Conservation (phyloP, 2,329 filamentous ascomycete species). For the Fusarium secorum region DNA sequence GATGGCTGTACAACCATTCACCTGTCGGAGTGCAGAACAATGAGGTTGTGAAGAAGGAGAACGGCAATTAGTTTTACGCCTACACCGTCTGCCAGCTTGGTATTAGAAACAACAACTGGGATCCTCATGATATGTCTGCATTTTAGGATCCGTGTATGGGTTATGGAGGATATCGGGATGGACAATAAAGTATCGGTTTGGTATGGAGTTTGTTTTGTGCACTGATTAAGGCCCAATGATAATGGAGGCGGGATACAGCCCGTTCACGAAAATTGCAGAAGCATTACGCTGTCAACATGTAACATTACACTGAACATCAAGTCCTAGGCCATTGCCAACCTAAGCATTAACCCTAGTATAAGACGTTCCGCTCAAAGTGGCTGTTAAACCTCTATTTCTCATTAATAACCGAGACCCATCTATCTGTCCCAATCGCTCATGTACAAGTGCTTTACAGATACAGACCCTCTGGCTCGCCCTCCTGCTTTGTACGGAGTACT, state of each 20-base stretch:
- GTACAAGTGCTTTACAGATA: slow-evolving; percentile 76
- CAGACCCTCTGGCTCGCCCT: slow-evolving; percentile 96
- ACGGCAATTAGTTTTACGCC: slow-evolving; percentile 20
- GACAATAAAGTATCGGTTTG: not conserved
- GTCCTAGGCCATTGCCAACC: not conserved
- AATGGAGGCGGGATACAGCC: not conserved
- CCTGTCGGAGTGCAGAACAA: slow-evolving; percentile 38
- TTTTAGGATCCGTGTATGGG: slow-evolving; percentile 14
- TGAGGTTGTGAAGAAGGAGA: slow-evolving; percentile 38
- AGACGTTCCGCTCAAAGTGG: not conserved
- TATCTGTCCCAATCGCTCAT: slow-evolving; percentile 31
- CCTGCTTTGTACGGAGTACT: slow-evolving; percentile 97
- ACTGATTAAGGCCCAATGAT: not conserved
- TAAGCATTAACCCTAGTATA: not conserved
- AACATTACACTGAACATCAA: slow-evolving; percentile 1
- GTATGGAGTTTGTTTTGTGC: not conserved
- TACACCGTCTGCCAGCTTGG: slow-evolving; percentile 5
- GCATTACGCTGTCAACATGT: not conserved
- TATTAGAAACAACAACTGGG: slow-evolving; percentile 6
- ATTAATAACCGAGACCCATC: slow-evolving; percentile 33
- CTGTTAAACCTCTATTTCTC: slow-evolving; percentile 32
- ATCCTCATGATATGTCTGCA: slow-evolving; percentile 21
- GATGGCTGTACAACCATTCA: slow-evolving; percentile 55
- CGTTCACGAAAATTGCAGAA: not conserved
- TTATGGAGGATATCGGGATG: not conserved